Conservation (phyloP, 441 rosid genomes). For the Hura crepitans region DNA sequence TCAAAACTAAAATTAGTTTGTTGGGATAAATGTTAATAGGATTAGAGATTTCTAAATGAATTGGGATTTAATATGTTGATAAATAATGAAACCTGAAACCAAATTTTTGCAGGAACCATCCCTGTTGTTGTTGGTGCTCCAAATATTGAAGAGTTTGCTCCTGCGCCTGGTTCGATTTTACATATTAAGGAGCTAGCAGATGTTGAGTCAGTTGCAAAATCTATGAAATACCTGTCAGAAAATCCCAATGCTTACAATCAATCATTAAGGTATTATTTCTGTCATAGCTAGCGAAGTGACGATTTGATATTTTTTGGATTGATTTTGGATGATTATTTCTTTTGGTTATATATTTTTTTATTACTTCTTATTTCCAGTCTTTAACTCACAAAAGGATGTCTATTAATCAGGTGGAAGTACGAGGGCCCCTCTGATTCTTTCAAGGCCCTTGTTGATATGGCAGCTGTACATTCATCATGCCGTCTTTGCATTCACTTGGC, state of each 20-base stretch:
- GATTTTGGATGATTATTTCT: no score
- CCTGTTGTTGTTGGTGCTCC: constrained; percentile 95
- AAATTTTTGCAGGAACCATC: constrained; percentile 52
- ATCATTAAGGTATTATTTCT: constrained; percentile 49
- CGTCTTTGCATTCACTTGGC: constrained; percentile 90
- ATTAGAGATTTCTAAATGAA: background rate
- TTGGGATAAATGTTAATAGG: background rate
- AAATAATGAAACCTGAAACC: background rate
- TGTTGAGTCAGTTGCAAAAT: constrained; percentile 54
- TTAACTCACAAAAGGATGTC: constrained; percentile 16
- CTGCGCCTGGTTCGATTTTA: constrained; percentile 54
- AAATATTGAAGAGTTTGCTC: constrained; percentile 82
- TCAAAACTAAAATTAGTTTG: background rate
- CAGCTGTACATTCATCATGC: constrained; percentile 88
- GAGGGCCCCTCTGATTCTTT: constrained; percentile 84
- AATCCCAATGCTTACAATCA: constrained; percentile 66
- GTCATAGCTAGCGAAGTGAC: background rate
- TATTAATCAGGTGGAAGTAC: constrained; percentile 68
- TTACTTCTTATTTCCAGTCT: constrained; percentile 11
- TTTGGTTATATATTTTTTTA: no score
- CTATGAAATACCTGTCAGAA: constrained; percentile 64
- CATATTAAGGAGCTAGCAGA: constrained; percentile 60
- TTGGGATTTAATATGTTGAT: background rate
- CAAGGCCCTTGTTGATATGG: constrained; percentile 93
- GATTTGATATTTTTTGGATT: no score